These are phyloP conservation scores for Triticum timopheevii DNA, from an alignment of 176 grass and related monocot genomes.

Conservation along the genomic window DNA sequence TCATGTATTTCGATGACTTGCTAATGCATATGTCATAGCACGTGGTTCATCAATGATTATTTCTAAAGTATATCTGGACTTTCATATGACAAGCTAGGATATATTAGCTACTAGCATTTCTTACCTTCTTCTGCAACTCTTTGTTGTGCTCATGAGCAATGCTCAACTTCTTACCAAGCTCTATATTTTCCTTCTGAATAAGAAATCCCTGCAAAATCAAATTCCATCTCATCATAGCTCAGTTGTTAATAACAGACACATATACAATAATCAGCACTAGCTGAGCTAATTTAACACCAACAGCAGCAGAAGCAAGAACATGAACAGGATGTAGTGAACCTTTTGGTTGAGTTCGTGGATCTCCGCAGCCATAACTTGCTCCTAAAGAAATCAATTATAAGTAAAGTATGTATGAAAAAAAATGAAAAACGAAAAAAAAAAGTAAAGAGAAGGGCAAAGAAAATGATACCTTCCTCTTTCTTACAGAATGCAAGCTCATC, in stretches of 20 bases:
- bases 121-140: slow-evolving; percentile 30
- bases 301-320: not conserved
- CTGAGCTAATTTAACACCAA: not conserved
- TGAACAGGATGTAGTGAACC: slow-evolving; percentile 7
- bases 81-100: too few species aligned
- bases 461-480: slow-evolving; percentile 28
- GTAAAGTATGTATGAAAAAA: not conserved
- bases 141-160: slow-evolving; percentile 19
- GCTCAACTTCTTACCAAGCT: slow-evolving; percentile 20
- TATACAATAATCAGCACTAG: not conserved
- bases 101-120: too few species aligned
- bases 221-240: not conserved
- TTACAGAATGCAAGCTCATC: slow-evolving; percentile 13
- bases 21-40: too few species aligned
- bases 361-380: slow-evolving; percentile 23
- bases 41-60: too few species aligned
- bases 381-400: not conserved
- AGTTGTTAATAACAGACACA: not conserved
- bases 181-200: slow-evolving; percentile 28
- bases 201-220: slow-evolving; percentile 8
- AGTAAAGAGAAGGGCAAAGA: too few species aligned
- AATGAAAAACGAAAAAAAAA: too few species aligned
- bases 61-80: too few species aligned
- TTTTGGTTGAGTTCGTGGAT: slow-evolving; percentile 29
- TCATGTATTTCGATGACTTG: too few species aligned